Evolutionary conservation across 108 stramenopile species (phyloP).

Genomic region (Skeletonema costatum): DNA sequence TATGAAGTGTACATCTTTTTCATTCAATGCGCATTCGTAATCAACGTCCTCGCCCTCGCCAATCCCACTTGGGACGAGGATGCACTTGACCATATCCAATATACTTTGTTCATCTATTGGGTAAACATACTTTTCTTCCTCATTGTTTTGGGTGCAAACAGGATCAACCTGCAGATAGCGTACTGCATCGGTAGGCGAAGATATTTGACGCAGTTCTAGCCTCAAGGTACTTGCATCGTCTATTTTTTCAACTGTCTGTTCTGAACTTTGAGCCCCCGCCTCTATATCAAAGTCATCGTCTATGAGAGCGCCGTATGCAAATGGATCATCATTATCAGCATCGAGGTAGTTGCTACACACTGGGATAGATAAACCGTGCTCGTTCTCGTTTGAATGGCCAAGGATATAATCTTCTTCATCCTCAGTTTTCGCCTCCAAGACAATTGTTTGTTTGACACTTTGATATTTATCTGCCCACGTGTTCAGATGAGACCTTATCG

Average conservation of each 20-base stretch:
- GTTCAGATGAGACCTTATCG: background rate
- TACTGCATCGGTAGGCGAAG: background rate
- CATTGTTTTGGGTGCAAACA: background rate
- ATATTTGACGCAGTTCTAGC: background rate
- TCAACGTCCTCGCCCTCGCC: background rate
- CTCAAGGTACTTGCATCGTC: background rate
- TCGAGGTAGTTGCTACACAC: background rate
- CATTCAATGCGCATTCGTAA: background rate
- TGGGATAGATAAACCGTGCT: background rate
- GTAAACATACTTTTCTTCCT: background rate
- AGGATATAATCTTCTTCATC: background rate
- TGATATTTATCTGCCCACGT: background rate
- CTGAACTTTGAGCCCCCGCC: background rate
- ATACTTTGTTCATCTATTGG: background rate
- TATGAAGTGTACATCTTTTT: background rate
- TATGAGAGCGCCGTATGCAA: background rate
- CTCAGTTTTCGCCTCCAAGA: background rate
- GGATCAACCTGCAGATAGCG: background rate
- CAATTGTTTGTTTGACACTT: background rate
- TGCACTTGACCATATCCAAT: background rate
- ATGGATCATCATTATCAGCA: background rate
- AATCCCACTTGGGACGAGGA: slow-evolving; percentile 1
- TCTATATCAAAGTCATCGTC: background rate
- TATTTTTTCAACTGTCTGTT: background rate
- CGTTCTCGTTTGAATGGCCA: background rate